phyloP scores from a whole-genome alignment of 2,329 filamentous ascomycete genomes.

The Colletotrichum melonis region DNA sequence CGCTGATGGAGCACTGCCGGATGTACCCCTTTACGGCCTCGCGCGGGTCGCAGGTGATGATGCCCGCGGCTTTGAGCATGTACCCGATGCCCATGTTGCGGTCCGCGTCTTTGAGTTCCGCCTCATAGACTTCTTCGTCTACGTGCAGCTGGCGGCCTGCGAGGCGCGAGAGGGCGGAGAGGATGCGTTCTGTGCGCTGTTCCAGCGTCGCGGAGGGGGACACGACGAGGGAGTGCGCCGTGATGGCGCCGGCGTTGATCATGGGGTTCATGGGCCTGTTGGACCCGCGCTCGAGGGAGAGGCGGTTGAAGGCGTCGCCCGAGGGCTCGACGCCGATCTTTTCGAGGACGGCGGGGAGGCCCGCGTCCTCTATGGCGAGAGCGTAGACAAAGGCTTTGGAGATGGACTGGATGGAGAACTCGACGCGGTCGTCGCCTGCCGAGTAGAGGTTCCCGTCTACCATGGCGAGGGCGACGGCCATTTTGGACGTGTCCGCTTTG shows the following conservation, averaged over 20 bases:
- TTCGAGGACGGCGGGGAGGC: conserved; percentile 47
- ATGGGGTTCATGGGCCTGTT: conserved; percentile 50
- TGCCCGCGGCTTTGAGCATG: conserved; percentile 54
- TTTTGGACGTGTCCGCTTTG: conserved; percentile 50
- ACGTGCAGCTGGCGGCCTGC: conserved; percentile 49
- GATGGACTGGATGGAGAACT: conserved; percentile 55
- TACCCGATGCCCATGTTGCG: conserved; percentile 51
- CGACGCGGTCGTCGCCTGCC: conserved; percentile 49
- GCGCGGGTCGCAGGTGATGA: conserved; percentile 47
- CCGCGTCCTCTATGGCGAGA: conserved; percentile 51
- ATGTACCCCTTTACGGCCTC: conserved; percentile 52
- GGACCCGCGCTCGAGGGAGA: conserved; percentile 44
- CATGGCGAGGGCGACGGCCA: conserved; percentile 52
- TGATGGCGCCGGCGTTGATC: conserved; percentile 50
- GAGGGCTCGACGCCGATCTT: conserved; percentile 55
- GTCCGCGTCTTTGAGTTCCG: conserved; percentile 48
- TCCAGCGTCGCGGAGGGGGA: conserved; percentile 45
- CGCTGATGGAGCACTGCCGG: conserved; percentile 53
- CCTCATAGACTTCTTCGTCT: conserved; percentile 51
- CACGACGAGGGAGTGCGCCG: conserved; percentile 46
- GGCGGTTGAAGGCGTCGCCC: conserved; percentile 50
- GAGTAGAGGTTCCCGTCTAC: conserved; percentile 53
- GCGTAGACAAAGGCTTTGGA: conserved; percentile 55
- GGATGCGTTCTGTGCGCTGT: conserved; percentile 49
- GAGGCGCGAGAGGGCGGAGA: conserved; percentile 46